Evolutionary conservation across 176 grass and related monocot species (phyloP), one percentile per base, ranked within the genome.

Genomic region (Olyra latifolia): DNA sequence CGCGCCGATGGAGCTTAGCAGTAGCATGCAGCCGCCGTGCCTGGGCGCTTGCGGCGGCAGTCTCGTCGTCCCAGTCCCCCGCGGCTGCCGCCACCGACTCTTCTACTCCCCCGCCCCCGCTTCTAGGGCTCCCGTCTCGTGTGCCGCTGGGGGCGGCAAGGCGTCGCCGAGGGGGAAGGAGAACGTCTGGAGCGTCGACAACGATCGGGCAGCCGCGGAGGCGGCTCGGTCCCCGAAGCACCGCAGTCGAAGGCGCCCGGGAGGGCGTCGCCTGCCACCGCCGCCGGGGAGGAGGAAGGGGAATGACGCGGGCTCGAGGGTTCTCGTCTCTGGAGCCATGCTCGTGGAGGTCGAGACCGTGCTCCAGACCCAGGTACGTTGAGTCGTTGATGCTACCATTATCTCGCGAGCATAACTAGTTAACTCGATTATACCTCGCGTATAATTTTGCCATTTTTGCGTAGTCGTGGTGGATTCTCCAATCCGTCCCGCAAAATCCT

Each of bases 141-240:
- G 79, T 45, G 59, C 64, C 30, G 86, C 67, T 1, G 54, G 38
- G n/a, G 74, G 84, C 40, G 74, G 62, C 69, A 89, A 71, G 60
- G 60, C 84, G 28, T 63, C 68, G 66, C 76, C 86, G 28, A 93
- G 73, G 81, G 90, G 82, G 62, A 95, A 93, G 75, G 90, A 99
- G 62, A 99, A 99, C 55, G 87, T 99, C 20, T 95, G 92, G 96
- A 99, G 92, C 81, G 61, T 99, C 35, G 96, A 95, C 39, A 99
- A 99, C 66, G 88, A 95, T 4, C 74, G 74, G 24, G 90, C 86
- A 22, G 66, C 82, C 4, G 64, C 57, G 75, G 70, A 69, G 27
- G 65, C 54, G 45, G 0, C 13, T 52, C 74, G 83, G 39, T 25
- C 52, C 3, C 76, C 72, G 39, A 85, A 77, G 44, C 70, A 71